Conservation (phyloP, 345 rosid genomes). For the Ceriops decandra region DNA sequence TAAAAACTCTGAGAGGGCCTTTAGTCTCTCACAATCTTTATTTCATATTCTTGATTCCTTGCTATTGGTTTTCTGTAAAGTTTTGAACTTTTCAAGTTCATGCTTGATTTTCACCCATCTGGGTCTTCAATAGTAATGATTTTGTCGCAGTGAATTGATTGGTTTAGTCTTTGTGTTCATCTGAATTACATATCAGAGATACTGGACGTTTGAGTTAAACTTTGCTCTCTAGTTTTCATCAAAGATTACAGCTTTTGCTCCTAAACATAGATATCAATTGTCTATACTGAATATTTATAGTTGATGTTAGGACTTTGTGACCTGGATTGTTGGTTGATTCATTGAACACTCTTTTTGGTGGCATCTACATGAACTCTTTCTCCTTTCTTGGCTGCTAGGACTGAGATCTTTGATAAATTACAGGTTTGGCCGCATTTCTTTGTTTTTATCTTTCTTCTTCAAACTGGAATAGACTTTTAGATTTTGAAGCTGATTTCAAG, state of each 20-base stretch:
- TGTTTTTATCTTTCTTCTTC: background rate
- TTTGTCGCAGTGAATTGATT: background rate
- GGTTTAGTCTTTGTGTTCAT: background rate
- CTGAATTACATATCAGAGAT: background rate
- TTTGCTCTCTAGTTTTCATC: background rate
- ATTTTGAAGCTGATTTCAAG: slow-evolving; percentile 6
- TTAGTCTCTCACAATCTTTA: background rate
- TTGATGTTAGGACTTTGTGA: background rate
- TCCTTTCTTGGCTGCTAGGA: background rate
- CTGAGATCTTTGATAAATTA: background rate
- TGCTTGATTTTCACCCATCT: background rate
- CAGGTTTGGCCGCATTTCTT: slow-evolving; percentile 3
- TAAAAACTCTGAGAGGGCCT: background rate
- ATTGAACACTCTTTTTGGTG: background rate
- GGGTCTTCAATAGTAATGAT: background rate
- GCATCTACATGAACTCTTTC: background rate
- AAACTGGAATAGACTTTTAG: background rate
- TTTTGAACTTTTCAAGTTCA: background rate
- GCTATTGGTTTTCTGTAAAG: background rate
- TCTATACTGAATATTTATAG: background rate
- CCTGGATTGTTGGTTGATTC: slow-evolving; percentile 3
- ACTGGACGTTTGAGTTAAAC: background rate
- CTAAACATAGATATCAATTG: background rate
- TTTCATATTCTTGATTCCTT: background rate
- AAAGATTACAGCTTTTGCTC: background rate